phyloP scores from a whole-genome alignment of 169 alveolate species.

The Fabrea salina region DNA sequence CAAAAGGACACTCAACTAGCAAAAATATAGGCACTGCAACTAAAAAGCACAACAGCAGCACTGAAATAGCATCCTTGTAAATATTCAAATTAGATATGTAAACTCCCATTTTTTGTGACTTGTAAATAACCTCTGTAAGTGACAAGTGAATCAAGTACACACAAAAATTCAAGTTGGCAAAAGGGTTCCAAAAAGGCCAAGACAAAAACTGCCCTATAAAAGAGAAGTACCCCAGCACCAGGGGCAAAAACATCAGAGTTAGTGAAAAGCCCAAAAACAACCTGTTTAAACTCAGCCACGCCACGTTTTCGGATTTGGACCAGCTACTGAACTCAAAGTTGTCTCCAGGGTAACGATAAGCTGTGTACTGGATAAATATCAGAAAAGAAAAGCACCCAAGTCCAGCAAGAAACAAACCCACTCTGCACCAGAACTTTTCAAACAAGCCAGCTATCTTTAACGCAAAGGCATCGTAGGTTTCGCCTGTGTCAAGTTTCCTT shows the following conservation, averaged over 20 bases:
- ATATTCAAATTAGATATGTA: too few relatives aligned
- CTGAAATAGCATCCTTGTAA: too few relatives aligned
- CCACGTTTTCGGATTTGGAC: not conserved
- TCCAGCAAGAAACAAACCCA: not conserved
- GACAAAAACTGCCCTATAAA: not conserved
- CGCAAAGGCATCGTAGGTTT: not conserved
- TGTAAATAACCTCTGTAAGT: not conserved
- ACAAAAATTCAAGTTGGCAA: not conserved
- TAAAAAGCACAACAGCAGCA: too few relatives aligned
- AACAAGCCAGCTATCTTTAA: not conserved
- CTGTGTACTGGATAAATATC: not conserved
- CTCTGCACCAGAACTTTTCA: not conserved
- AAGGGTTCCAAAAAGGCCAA: not conserved
- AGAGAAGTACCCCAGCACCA: not conserved
- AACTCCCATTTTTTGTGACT: not conserved
- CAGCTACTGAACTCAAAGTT: not conserved
- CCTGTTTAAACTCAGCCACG: not conserved
- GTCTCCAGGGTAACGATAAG: conserved; percentile 2
- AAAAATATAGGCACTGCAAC: too few relatives aligned
- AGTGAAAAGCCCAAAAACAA: not conserved
- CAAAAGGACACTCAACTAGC: too few relatives aligned
- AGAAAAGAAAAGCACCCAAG: not conserved
- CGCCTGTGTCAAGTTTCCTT: not conserved
- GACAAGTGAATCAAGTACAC: not conserved
- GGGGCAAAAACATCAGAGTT: not conserved